Conservation (phyloP, 2,329 filamentous ascomycete genomes). For the Aspergillus sp. region DNA sequence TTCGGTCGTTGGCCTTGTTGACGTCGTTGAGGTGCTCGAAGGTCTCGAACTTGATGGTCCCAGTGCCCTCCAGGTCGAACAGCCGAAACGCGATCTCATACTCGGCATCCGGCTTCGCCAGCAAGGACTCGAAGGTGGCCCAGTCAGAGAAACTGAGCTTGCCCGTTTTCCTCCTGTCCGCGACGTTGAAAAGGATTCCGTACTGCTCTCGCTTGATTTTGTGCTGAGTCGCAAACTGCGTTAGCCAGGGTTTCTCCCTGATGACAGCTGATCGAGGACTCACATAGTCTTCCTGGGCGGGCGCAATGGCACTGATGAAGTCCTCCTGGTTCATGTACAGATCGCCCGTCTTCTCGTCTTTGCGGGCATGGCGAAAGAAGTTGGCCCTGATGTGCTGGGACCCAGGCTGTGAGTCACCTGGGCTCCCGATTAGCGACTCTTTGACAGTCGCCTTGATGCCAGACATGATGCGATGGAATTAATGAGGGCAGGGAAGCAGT, state of each 20-base stretch:
- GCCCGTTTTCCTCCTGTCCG: conserved; percentile 67
- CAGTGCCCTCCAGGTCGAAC: conserved; percentile 78
- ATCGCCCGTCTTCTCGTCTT: conserved; percentile 67
- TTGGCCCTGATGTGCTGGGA: conserved; percentile 65
- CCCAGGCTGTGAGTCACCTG: conserved; percentile 47
- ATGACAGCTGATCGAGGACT: conserved; percentile 33
- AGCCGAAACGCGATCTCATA: conserved; percentile 98
- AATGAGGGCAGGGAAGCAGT: not conserved
- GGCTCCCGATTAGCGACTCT: conserved; percentile 63
- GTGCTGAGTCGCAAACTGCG: conserved; percentile 50
- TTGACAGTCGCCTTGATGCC: conserved; percentile 63
- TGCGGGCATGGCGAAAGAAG: conserved; percentile 67
- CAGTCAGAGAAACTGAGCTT: conserved; percentile 75
- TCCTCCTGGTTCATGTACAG: conserved; percentile 72
- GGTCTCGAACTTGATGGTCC: conserved; percentile 79
- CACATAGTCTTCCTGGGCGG: conserved; percentile 81
- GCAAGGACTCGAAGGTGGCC: conserved; percentile 86
- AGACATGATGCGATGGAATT: conserved; percentile 28
- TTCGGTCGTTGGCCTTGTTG: conserved; percentile 74
- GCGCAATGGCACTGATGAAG: conserved; percentile 85
- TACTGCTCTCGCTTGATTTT: conserved; percentile 98
- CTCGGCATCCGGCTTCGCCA: conserved; percentile 89
- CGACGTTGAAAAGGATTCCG: conserved; percentile 81
- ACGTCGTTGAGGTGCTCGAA: conserved; percentile 77
- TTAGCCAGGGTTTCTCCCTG: conserved; percentile 9